Evolutionary conservation across 495 filamentous ascomycete genomes (phyloP), one percentile per base, ranked within the genome.

Genomic region (Diplogelasinospora grovesii): DNA sequence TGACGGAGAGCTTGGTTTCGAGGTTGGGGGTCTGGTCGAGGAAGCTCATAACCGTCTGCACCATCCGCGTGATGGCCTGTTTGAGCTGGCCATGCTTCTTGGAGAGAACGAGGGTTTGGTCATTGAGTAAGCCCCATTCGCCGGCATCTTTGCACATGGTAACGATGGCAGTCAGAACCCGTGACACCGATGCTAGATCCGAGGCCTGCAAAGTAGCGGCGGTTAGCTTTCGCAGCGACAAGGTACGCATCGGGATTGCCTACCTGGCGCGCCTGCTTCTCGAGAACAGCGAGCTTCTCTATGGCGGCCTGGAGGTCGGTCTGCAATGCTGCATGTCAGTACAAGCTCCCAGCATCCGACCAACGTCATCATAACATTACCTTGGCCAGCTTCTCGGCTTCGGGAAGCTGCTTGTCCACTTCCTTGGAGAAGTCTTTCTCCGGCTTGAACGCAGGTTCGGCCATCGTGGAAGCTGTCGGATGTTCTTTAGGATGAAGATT

Each of bases 81-180:
- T 96, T 96, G 65, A 98, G 89, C 69, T 98, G 92, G 52, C 88
- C 85, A 86, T 98, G 92, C 71, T 98, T 98, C 81, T 96, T 97
- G 46, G 90, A 95, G 32, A 97, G 78, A 33, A 95, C 74, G 36
- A 95, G 74, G 43, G 95, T 86, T 65, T 98, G 90, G 66, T 98
- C 92, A 57, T 93, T 97, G 54, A 98, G 76, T 46, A 97, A 66
- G 50, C 74, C 75, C 92, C 92, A 98, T 54, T 97, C 86, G 46
- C 81, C 83, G 40, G 85, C 75, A 61, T 95, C 76, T 68, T 95
- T 95, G 72, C 87, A 89, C 68, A 97, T 78, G 51, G 86, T 93
- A 65, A 95, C 85, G 59, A 96, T 89, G 33, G 78, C 70, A 59
- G 93, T 69, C 41, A 98, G 71, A 40, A 93, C 68, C 53, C 89